These are phyloP conservation scores for Acanthamoeba royreba DNA, from an alignment of 208 protist species.

Conservation along the genomic window DNA sequence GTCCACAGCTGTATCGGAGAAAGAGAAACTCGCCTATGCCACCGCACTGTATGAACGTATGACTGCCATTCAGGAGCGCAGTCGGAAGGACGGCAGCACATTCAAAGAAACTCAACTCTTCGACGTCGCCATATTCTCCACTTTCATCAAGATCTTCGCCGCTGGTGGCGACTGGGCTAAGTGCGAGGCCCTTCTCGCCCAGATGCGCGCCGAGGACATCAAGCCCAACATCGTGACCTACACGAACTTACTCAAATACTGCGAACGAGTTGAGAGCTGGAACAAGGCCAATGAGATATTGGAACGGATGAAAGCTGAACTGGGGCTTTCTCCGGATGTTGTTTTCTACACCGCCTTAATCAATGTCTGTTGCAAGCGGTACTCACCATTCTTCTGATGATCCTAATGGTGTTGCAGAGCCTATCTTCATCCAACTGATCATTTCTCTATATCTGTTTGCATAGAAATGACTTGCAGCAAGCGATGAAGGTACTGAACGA, in stretches of 20 bases:
- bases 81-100: background rate
- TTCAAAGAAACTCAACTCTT: background rate
- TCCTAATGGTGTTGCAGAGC: too few relatives aligned
- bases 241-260: slow-evolving; percentile 24
- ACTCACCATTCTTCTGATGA: too few relatives aligned
- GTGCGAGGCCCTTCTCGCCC: background rate
- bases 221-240: background rate
- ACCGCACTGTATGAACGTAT: background rate
- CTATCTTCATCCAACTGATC: background rate
- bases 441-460: background rate
- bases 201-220: background rate
- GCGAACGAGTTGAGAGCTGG: background rate
- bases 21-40: background rate
- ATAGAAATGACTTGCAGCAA: background rate
- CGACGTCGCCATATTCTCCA: background rate
- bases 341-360: background rate
- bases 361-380: background rate
- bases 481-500: background rate
- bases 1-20: background rate
- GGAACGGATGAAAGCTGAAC: background rate
- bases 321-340: background rate
- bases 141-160: background rate
- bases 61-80: background rate
- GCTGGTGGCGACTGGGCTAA: background rate
- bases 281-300: background rate